phyloP scores from a whole-genome alignment of 371 early-diverging fungal species.

The Mortierella sp. region DNA sequence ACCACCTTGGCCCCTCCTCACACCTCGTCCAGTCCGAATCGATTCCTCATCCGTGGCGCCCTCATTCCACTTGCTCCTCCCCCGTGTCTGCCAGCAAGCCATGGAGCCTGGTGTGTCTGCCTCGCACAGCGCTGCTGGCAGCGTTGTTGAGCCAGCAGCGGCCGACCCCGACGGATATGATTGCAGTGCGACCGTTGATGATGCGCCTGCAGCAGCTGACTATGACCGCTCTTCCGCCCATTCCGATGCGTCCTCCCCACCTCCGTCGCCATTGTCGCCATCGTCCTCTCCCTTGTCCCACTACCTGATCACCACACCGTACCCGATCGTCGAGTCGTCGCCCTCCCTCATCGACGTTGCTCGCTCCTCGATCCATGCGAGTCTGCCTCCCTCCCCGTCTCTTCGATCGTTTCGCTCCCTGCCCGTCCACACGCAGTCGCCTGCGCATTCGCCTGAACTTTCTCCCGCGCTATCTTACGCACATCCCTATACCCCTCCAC shows the following conservation, averaged over 20 bases:
- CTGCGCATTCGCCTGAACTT: background rate
- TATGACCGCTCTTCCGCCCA: background rate
- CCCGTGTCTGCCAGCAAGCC: too few species aligned
- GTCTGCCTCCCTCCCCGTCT: background rate
- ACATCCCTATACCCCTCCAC: background rate
- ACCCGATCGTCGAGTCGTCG: slow-evolving; percentile 36
- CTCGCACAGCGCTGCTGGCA: too few species aligned
- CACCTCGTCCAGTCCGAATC: too few species aligned
- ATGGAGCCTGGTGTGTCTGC: too few species aligned
- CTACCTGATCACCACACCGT: slow-evolving; percentile 12
- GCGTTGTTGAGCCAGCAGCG: too few species aligned
- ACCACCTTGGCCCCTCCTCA: too few species aligned
- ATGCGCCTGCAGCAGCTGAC: background rate
- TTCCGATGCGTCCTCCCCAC: background rate
- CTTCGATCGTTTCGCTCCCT: background rate
- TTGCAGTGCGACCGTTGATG: too few species aligned
- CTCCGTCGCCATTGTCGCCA: background rate
- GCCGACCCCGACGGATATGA: too few species aligned
- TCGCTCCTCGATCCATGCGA: slow-evolving; percentile 4
- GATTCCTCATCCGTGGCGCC: too few species aligned
- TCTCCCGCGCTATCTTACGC: background rate
- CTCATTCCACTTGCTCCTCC: too few species aligned
- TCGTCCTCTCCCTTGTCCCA: slow-evolving; percentile 19
- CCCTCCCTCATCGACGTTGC: slow-evolving; percentile 36
- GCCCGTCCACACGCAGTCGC: background rate